Percentiles rank a stretch among this genome's conserved stretches.
phyloP scores from a whole-genome alignment of 352 stramenopile species.

The Globisporangium emineosum region DNA sequence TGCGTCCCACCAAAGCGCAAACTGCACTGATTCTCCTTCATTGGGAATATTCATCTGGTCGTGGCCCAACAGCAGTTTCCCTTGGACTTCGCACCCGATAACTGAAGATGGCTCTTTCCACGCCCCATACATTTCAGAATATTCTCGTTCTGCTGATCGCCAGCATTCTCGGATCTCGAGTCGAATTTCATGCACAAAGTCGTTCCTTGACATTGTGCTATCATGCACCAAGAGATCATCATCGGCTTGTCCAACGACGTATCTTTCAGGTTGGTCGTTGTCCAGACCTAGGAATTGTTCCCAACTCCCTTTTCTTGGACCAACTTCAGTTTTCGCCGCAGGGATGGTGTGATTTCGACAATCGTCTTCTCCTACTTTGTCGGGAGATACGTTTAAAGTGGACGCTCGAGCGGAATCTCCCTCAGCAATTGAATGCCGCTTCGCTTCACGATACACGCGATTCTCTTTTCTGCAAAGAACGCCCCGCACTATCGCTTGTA shows the following conservation, averaged over 20 bases:
- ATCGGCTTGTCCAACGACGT: not conserved
- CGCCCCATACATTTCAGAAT: not conserved
- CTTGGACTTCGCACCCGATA: slow-evolving; percentile 46
- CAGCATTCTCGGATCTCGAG: slow-evolving; percentile 32
- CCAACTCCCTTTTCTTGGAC: not conserved
- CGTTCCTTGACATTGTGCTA: not conserved
- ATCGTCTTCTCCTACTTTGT: not conserved
- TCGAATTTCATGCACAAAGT: slow-evolving; percentile 19
- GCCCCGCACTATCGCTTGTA: slow-evolving; percentile 37
- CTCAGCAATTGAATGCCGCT: not conserved
- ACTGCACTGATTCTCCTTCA: slow-evolving; percentile 25
- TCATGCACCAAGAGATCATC: not conserved
- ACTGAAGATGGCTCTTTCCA: slow-evolving; percentile 3
- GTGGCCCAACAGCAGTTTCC: slow-evolving; percentile 23
- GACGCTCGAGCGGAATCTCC: not conserved
- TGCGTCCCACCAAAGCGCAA: slow-evolving; percentile 59
- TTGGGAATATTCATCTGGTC: not conserved
- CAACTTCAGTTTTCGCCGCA: not conserved
- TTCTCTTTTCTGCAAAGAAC: slow-evolving; percentile 17
- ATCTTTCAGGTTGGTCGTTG: not conserved
- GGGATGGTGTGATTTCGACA: not conserved
- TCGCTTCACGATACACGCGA: not conserved
- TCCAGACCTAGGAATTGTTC: not conserved
- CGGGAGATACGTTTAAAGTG: not conserved
- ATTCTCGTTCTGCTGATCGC: not conserved